phyloP scores from a whole-genome alignment of 345 rosid species.

The Murraya koenigii region DNA sequence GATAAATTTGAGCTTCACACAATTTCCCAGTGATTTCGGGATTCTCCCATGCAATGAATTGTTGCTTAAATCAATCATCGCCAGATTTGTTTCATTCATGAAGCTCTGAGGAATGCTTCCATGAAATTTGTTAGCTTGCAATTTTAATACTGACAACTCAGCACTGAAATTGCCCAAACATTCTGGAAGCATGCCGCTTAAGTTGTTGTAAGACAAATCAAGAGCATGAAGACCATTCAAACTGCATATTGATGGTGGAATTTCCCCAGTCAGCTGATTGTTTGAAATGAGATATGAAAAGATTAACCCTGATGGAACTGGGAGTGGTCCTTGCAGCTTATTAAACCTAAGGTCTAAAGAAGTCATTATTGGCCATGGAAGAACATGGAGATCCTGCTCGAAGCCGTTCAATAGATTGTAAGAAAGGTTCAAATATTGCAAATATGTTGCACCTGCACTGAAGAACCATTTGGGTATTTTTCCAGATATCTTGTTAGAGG shows the following conservation, averaged over 20 bases:
- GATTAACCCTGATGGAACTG: conserved; percentile 6
- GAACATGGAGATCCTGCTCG: neutral
- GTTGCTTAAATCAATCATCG: conserved; percentile 11
- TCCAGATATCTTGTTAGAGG: too few relatives aligned
- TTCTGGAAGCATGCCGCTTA: too few relatives aligned
- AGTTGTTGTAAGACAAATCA: conserved; percentile 20
- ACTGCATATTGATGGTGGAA: conserved; percentile 17
- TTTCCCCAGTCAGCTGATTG: conserved; percentile 19
- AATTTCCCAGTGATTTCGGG: neutral
- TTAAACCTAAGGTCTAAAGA: neutral
- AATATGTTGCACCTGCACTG: neutral
- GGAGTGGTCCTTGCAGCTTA: neutral
- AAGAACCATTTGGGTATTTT: too few relatives aligned
- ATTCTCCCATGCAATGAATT: conserved; percentile 12
- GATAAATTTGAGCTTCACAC: too few relatives aligned
- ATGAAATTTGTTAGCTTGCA: conserved; percentile 2
- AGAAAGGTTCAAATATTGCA: neutral
- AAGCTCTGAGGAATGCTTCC: conserved; percentile 6
- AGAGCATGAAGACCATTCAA: neutral
- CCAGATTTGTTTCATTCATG: neutral
- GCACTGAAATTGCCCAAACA: neutral
- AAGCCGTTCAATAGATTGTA: conserved; percentile 5
- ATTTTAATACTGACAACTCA: neutral
- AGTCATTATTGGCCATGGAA: neutral
- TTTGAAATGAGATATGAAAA: neutral